Evolutionary conservation across 768 basidiomycete genomes (phyloP), one percentile per base, ranked within the genome.

Genomic region (Boletus coccyginus): DNA sequence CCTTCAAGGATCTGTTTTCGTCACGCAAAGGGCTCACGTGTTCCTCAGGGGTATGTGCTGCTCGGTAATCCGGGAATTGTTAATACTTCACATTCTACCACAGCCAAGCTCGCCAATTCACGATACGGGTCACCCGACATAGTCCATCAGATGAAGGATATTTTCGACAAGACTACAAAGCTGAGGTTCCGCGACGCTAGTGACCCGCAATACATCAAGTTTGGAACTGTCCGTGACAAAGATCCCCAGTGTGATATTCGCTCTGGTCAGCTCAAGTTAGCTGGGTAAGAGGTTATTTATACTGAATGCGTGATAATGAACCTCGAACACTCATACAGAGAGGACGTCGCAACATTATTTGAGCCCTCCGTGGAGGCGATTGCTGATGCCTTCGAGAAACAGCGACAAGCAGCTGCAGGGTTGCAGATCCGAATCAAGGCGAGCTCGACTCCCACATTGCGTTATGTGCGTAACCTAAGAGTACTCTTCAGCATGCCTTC

Each of bases 361-460:
- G 72, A 77, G 40, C 76, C 75, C 0, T 78, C 79, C 0, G 60
- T 80, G 9, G 49, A 69, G n/a, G 70, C 56, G 1, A 75, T 73
- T 9, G 64, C 66, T 2, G 68, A 68, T 4, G 74, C 72, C 5
- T 71, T 81, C 11, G 52, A 63, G 33, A 57, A 68, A 8, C 72
- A 75, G 46, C 57, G 55, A 3, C n/a, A 49, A 13, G 56, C 55
- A 6, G 67, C 59, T 13, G 62, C 66, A 1, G 36, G 21, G 13
- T 52, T 63, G 19, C 47, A 53, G 4, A 68, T 78, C 8, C 40
- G 56, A 60, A 36, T 77, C 70, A 61, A 53, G 67, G 61, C 56
- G 16, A 29, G 21, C 6, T 35, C 31, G 19, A 7, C 1, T 5
- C 32, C 24, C 35, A 38, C 21, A 27, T 33, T 12, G 6, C 3